Base-by-base conservation (phyloP, 345 rosid genomes). In the Erucastrum elatum region DNA sequence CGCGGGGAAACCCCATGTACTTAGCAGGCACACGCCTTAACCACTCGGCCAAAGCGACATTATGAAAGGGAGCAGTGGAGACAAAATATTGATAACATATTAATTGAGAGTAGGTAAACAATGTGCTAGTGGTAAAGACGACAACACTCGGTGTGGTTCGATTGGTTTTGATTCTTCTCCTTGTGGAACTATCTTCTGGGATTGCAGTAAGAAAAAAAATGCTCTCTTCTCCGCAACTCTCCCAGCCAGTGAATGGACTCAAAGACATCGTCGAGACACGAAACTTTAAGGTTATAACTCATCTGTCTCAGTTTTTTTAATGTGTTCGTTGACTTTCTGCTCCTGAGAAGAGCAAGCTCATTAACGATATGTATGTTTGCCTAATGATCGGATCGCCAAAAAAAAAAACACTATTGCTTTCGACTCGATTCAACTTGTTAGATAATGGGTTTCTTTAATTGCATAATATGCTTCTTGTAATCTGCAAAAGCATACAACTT, bases 1-100 rank as follows among this genome's bases (percentile, higher is more conserved):
- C n/a, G n/a, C n/a, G n/a, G n/a, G n/a, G n/a, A 81, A 55, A 86
- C 74, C 90, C 89, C 89, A 87, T 86, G 87, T 85, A 86, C 90
- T 84, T 87, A 84, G 87, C 88, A 85, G 87, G 88, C 86, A 85
- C 84, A 84, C 85, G 87, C 88, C 87, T 85, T 87, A 86, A 86
- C 89, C 87, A 83, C 87, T 83, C 88, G 83, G 87, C 86, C 84
- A 85, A 83, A 85, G 86, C 84, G 82, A 81, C 87, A 3, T 37
- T 0, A 55, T 62, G 64, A 58, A 4, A 58, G 30, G 0, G 21
- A 0, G 21, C 3, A 29, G 31, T 29, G 31, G 31, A 29, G 4
- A 4, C 31, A 29, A 29, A 29, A 29, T 21, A 21, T 21, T 21
- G 31, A 29, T 29, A 29, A 29, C 3, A 29, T 29, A 2, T 29